Conservation (phyloP, 2,329 filamentous ascomycete species). For the Nemania sp. region DNA sequence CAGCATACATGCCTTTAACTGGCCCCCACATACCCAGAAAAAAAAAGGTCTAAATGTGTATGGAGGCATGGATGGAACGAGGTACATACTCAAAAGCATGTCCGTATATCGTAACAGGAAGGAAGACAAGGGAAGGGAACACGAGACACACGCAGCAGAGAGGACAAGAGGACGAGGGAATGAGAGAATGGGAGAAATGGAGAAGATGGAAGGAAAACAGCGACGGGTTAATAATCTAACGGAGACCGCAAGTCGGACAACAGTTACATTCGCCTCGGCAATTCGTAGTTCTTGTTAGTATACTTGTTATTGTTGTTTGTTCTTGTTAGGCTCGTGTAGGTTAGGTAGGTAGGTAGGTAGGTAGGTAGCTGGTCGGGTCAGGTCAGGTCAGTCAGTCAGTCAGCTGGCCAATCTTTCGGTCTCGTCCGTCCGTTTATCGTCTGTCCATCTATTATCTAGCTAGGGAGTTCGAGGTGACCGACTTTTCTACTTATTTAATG, state of each 20-base stretch:
- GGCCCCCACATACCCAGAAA: constrained; percentile 18
- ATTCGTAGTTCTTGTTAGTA: background rate
- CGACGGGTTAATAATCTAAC: constrained; percentile 1
- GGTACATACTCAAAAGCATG: background rate
- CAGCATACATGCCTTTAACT: no score
- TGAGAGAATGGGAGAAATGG: background rate
- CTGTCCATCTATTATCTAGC: background rate
- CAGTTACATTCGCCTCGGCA: constrained; percentile 3
- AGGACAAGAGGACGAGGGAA: background rate
- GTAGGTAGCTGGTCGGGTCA: no score
- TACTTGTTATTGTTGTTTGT: background rate
- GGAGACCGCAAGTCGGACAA: constrained; percentile 1
- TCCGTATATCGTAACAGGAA: constrained; percentile 22
- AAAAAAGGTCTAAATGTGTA: background rate
- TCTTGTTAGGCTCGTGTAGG: no score
- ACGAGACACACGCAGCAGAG: background rate
- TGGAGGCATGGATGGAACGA: background rate
- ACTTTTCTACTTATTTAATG: constrained; percentile 8
- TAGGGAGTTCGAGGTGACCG: constrained; percentile 3
- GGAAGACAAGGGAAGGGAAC: constrained; percentile 1
- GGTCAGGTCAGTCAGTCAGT: background rate
- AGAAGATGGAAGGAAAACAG: background rate
- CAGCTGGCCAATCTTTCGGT: background rate
- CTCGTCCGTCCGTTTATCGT: background rate
- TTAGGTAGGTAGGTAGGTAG: no score